phyloP scores from a whole-genome alignment of 2,329 filamentous ascomycete species.

The Paraphaeosphaeria minitans region DNA sequence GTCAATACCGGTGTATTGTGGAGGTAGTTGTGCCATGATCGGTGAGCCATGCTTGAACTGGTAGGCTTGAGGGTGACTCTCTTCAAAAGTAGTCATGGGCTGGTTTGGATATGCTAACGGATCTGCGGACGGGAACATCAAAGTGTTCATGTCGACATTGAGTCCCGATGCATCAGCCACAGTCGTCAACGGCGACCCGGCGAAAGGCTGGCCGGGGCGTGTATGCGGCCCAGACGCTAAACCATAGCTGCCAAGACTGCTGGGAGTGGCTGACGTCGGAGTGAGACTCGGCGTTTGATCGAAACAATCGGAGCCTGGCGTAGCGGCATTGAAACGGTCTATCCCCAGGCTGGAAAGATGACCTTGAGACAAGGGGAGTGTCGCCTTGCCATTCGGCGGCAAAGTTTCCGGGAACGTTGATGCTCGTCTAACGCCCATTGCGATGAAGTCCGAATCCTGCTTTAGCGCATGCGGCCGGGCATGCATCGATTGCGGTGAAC shows the following conservation, averaged over 20 bases:
- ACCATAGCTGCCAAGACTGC: constrained; percentile 34
- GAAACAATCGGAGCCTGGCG: constrained; percentile 35
- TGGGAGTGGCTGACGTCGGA: constrained; percentile 38
- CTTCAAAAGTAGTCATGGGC: constrained; percentile 65
- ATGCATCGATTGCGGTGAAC: constrained; percentile 39
- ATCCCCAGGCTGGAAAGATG: constrained; percentile 36
- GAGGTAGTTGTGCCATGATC: constrained; percentile 23
- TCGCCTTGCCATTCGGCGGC: constrained; percentile 32
- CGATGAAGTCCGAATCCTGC: constrained; percentile 28
- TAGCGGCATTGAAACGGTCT: constrained; percentile 35
- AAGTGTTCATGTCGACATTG: constrained; percentile 68
- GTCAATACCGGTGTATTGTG: constrained; percentile 31
- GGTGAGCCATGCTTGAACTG: constrained; percentile 31
- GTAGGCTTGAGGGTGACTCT: constrained; percentile 42
- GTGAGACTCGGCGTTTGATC: constrained; percentile 41
- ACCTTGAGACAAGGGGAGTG: constrained; percentile 35
- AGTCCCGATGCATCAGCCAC: constrained; percentile 37
- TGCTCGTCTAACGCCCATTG: constrained; percentile 35
- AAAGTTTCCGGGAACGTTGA: constrained; percentile 45
- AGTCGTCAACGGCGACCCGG: constrained; percentile 36
- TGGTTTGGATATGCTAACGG: constrained; percentile 82
- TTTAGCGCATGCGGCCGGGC: constrained; percentile 32
- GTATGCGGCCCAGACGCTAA: constrained; percentile 28
- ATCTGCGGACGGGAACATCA: constrained; percentile 82
- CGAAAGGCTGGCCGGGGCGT: constrained; percentile 35